Base-by-base conservation (phyloP, 768 basidiomycete genomes). In the Leccinum obscurum region DNA sequence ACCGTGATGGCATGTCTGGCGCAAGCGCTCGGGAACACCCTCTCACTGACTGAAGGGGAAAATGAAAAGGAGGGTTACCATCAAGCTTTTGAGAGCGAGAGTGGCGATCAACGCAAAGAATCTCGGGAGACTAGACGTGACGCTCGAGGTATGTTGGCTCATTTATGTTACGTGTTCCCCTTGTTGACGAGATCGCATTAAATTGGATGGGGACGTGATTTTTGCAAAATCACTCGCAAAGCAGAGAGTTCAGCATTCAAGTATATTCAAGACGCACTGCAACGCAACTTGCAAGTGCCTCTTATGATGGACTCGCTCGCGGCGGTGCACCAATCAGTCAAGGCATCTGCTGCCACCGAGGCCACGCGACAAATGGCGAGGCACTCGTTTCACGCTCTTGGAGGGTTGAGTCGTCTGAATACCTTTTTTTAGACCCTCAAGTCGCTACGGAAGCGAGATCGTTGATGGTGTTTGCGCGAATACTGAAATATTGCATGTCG, bases 291-390 rank as follows among this genome's bases (percentile, higher is more conserved):
- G 72, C 93, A 93, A 67, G 85, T 98, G 53, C 85, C 91, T 35
- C 83, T 94, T 41, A 90, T 93, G 22, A 99, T 98, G 96, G 93
- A 95, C 69, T 85, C 89, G 30, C 84, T 98, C 28, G 89, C 90
- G 53, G 86, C 83, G 14, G 84, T 95, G 15, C 90, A 96, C 66
- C 88, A 89, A 58, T 85, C 83, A 59, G 77, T 86, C 59, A 96
- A 96, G 72, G 77, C 80, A 11, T 87, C 89, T 30, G 77, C 81
- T 48, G 85, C 85, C 26, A 83, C 88, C 14, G 94, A 96, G 68
- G 83, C 85, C 46, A 88, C 85, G 3, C 80, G 89, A 63, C 89
- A 95, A 66, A 83, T 88, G 81, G 91, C 92, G 61, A 59, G 85
- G 17, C 9, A 44, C 37, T 11, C 59, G 41, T 35, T 64, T 61